Evolutionary conservation across 1,284 basidiomycete genomes (phyloP).

Genomic region (Agroathelia rolfsii): DNA sequence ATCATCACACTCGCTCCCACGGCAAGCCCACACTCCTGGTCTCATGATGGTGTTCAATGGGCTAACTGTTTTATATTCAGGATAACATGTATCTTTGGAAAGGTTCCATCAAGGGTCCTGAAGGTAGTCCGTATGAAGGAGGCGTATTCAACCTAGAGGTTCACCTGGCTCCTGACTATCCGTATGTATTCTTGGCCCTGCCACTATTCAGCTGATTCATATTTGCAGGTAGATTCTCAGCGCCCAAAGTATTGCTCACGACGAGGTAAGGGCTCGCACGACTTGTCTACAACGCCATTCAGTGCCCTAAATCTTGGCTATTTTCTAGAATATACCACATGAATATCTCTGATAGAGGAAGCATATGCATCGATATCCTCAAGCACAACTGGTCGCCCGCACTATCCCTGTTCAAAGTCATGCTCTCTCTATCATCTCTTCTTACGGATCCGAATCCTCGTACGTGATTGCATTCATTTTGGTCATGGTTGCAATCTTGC

Average conservation of each 20-base stretch:
- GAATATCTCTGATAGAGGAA: slow-evolving; percentile 76
- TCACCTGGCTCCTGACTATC: slow-evolving; percentile 67
- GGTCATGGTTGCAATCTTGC: background rate
- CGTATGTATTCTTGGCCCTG: slow-evolving; percentile 41
- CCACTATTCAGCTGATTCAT: slow-evolving; percentile 9
- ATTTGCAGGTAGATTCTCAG: slow-evolving; percentile 55
- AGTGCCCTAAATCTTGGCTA: background rate
- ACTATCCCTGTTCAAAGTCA: slow-evolving; percentile 83
- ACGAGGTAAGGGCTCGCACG: slow-evolving; percentile 43
- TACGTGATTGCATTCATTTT: slow-evolving; percentile 28
- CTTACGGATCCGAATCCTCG: slow-evolving; percentile 86
- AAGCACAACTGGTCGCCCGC: slow-evolving; percentile 90
- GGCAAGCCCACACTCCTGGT: slow-evolving; percentile 36
- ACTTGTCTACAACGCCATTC: slow-evolving; percentile 1
- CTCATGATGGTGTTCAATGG: no score
- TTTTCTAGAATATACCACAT: slow-evolving; percentile 76
- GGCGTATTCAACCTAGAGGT: slow-evolving; percentile 77
- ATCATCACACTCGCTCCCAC: slow-evolving; percentile 67
- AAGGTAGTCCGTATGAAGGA: slow-evolving; percentile 82
- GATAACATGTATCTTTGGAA: slow-evolving; percentile 56
- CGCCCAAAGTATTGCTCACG: slow-evolving; percentile 69
- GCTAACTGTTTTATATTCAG: no score
- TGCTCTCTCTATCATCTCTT: slow-evolving; percentile 79
- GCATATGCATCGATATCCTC: slow-evolving; percentile 73
- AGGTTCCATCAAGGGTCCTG: slow-evolving; percentile 71